Evolutionary conservation across 208 protist species (phyloP).

Genomic region (Acanthamoeba royreba): DNA sequence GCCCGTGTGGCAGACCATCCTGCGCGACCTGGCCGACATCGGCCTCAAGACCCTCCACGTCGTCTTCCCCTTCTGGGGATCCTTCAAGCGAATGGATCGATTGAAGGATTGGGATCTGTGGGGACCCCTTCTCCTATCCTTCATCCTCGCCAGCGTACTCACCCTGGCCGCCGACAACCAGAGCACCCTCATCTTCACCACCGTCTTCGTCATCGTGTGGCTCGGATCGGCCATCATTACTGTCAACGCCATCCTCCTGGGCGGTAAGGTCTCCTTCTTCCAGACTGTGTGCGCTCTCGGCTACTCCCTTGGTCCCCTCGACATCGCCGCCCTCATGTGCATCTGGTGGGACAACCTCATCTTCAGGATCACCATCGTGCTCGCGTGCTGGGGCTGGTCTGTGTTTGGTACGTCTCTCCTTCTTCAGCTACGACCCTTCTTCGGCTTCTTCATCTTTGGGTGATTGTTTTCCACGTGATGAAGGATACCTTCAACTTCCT

Average conservation of each 20-base stretch:
- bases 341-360: constrained; percentile 70
- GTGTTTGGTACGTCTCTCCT: constrained; percentile 73
- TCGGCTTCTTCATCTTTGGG: too few relatives aligned
- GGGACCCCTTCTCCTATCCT: constrained; percentile 89
- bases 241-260: constrained; percentile 89
- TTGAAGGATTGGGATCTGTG: constrained; percentile 83
- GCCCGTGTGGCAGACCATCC: constrained; percentile 44
- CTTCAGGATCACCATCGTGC: constrained; percentile 76
- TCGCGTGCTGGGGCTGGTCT: constrained; percentile 74
- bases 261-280: constrained; percentile 89
- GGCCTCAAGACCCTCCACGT: neutral
- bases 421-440: too few relatives aligned
- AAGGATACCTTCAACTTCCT: too few relatives aligned
- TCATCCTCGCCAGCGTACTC: constrained; percentile 76
- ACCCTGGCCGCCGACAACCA: constrained; percentile 36
- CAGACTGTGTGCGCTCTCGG: constrained; percentile 92
- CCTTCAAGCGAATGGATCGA: neutral
- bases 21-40: neutral
- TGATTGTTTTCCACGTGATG: too few relatives aligned
- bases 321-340: constrained; percentile 71
- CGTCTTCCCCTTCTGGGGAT: constrained; percentile 26
- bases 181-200: constrained; percentile 80
- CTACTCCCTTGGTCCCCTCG: constrained; percentile 89
- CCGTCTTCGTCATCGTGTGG: constrained; percentile 89
- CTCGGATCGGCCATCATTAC: constrained; percentile 86